A percentile compares a stretch with the other conserved stretches of the same genome.
Evolutionary conservation across 306 rosid genomes (phyloP).

Genomic region (Ochetophila trinervis): DNA sequence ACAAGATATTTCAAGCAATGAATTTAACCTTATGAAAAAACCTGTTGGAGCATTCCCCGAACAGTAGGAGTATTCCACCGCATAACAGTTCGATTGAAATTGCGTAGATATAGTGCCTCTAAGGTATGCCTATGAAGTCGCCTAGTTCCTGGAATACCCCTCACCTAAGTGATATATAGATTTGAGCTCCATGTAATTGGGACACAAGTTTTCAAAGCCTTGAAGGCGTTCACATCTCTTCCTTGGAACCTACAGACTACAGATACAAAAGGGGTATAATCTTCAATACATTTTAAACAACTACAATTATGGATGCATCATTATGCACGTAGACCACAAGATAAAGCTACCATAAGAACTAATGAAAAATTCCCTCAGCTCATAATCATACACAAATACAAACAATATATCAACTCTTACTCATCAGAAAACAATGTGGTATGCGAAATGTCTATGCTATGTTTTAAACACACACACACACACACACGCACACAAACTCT

Average conservation of each 20-base stretch:
- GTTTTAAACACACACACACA: too few species aligned
- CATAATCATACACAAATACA: too few species aligned
- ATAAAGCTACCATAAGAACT: not conserved
- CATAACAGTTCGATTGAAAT: conserved; percentile 92
- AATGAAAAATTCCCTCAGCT: too few species aligned
- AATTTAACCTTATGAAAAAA: conserved; percentile 24
- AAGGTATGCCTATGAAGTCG: conserved; percentile 78
- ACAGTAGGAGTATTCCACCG: conserved; percentile 90
- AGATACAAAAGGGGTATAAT: conserved; percentile 19
- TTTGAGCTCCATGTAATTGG: conserved; percentile 85
- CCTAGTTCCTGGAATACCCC: conserved; percentile 97
- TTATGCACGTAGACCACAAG: not conserved
- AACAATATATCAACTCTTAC: not conserved
- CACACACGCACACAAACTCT: not conserved
- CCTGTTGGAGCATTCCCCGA: conserved; percentile 95
- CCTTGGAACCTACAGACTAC: conserved; percentile 47
- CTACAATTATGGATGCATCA: not conserved
- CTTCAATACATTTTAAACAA: not conserved
- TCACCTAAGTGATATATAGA: conserved; percentile 78
- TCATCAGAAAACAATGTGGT: not conserved
- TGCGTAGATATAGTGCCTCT: conserved; percentile 79
- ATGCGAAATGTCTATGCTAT: not conserved
- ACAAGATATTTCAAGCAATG: conserved; percentile 9
- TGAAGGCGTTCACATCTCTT: conserved; percentile 79
- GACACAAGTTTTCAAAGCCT: conserved; percentile 80